Base-by-base conservation (phyloP, 495 filamentous ascomycete genomes). In the Bacidia gigantensis region DNA sequence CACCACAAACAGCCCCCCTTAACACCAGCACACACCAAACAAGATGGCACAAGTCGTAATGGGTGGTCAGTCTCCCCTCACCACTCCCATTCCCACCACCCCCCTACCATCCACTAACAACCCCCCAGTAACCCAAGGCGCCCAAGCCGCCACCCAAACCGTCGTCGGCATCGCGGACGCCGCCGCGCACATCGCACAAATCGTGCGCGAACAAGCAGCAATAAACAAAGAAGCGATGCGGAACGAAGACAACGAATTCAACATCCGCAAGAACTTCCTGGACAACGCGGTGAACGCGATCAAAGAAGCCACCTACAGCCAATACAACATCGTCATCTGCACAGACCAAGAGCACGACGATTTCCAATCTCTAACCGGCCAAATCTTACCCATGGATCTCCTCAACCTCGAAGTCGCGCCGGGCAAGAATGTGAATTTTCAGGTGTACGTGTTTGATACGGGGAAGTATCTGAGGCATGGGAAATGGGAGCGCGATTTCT, bases 381-480 rank as follows among this genome's bases (percentile, higher is more conserved):
- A 56, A 24, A 38, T 56, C 2, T 24, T 56, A 0, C 49, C 54
- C 3, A 56, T 56, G 54, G 49, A 56, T 35, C 49, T 56, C 21
- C 41, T 52, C 41, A 29, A 56, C 11, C 26, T 56, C 14, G 49
- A 52, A 49, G 43, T 56, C 23, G 42, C 49, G 12, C 11, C 43
- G 12, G 54, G 54, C 17, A 56, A 56, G 35, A 11, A 41, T 17
- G 32, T 56, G 12, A 56, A 52, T 22, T 56, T 56, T 22, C 39
- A 56, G 26, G 54, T 56, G 39, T 56, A 56, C n/a, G 54, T 56
- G 0, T 56, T 56, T 42, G 49, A 56, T 3, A 56, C 49, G 10
- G 49, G 54, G 3, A 52, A 56, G 14, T 56, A 56, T 26, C 42
- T 52, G 21, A 24, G 54, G 46, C 49, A 56, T 52, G 54, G 49